Evolutionary conservation across 78 protist genomes (phyloP).

Genomic region (Bodo saltans): DNA sequence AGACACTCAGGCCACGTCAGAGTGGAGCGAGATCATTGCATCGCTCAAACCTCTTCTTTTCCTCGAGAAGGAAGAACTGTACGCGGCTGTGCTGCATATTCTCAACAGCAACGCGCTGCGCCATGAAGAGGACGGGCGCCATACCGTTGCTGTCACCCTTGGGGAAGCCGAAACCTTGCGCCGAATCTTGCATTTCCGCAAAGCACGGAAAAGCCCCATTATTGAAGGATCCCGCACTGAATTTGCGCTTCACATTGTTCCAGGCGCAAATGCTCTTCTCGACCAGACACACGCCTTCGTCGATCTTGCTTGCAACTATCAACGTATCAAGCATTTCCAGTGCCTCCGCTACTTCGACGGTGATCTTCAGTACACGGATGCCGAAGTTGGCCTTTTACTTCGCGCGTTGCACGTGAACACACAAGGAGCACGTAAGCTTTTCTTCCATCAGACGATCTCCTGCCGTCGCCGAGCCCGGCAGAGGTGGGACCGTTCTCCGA

Average conservation of each 20-base stretch:
- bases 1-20: too few species aligned
- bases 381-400: neutral
- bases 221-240: neutral
- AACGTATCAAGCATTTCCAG: neutral
- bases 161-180: constrained; percentile 33
- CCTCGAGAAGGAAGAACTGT: neutral
- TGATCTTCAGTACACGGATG: constrained; percentile 7
- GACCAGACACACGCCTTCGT: constrained; percentile 16
- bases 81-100: neutral
- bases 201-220: neutral
- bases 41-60: too few species aligned
- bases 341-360: constrained; percentile 43
- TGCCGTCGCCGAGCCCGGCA: neutral
- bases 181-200: constrained; percentile 10
- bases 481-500: constrained; percentile 9
- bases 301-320: neutral
- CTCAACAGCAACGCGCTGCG: constrained; percentile 9
- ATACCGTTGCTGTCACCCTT: constrained; percentile 10
- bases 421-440: neutral
- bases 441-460: constrained; percentile 20
- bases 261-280: neutral
- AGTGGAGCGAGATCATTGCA: too few species aligned
- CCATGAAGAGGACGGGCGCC: neutral
- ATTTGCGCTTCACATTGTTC: neutral
- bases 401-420: constrained; percentile 38